Base-by-base conservation (phyloP, 805 yeast genomes). In the Sugiyamaella mastotermitis region DNA sequence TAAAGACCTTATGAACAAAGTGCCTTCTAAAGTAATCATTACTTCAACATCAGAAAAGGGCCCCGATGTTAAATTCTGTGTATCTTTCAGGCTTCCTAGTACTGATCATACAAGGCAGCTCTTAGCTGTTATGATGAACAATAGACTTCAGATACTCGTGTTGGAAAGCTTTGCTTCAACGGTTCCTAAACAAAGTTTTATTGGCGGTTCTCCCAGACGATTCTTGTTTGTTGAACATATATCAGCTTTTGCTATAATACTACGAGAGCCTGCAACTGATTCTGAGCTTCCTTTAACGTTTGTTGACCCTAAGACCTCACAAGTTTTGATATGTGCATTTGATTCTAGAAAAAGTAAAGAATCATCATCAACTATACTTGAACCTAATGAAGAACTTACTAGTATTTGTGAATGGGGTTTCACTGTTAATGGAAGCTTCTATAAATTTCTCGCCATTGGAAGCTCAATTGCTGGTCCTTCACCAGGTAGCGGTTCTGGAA, bases 361-460 rank as follows among this genome's bases (percentile, higher is more conserved):
- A n/a, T 7, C 9, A 7, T 13, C 15, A 11, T 11, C 9, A 27
- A n/a, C 15, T 9, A 7, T 5, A 5, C 14, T 27, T 15, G 7
- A 13, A 27, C 23, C 35, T 10, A 37, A 33, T 20, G 50, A 46
- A 22, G 21, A n/a, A 9, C 30, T 46, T 6, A 30, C 8, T 19
- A 23, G 42, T 2, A 14, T 37, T 4, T 32, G 42, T 27, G 47
- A 40, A 27, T 46, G 50, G 50, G 17, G 20, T 4, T 26, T 43
- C n/a, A 21, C 17, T 7, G 31, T 33, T 10, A 17, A 31, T 8
- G 38, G 33, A 16, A 33, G 25, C 21, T 21, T 20, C 17, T 46
- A 46, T 30, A 27, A 35, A 16, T 46, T 34, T 19, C 31, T 46
- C 11, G 38, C 43, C 3, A 33, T 46, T 13, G 50, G 50, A 11